Base-by-base conservation (phyloP, 495 filamentous ascomycete genomes). In the Aspergillus bertholletiae region DNA sequence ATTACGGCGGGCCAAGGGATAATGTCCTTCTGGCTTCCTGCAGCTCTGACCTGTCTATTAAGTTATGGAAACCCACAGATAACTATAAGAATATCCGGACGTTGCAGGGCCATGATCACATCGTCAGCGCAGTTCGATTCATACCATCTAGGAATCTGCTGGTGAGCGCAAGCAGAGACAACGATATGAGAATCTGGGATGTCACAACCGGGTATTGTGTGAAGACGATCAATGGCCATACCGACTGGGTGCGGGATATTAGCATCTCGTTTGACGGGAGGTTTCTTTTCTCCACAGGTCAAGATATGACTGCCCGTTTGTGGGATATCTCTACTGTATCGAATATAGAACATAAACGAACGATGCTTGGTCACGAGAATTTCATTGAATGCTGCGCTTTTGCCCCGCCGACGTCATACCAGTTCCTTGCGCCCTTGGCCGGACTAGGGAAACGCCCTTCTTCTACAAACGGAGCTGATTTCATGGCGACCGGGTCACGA, bases 51-150 rank as follows among this genome's bases (percentile, higher is more conserved):
- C 74, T 96, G 2, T 96, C 90, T 1, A 96, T 96, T 72, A 97
- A 96, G 65, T 70, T 97, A n/a, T 97, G 93, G 93, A 92, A 97
- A 53, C 93, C 93, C 1, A 83, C 82, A 17, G 88, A 96, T 61
- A 89, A 93, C 41, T 96, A 97, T 73, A 96, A 96, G 63, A 96
- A 96, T 64, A 93, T 96, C 52, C 82, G 92, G 39, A 97, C 92
- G 0, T 79, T 97, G 4, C 88, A 88, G 2, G 92, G 93, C 9
- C 92, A 97, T 69, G 92, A 97, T 58, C 92, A 96, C 64, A 88
- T 84, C 53, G 88, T 97, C 44, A 90, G 87, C 54, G 86, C 88
- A 9, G 84, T 97, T 1, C 84, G 92, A 2, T 96, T 96, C 67
- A 87, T 96, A 30, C 92, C 93, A 13, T 90, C 86, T 13, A 90